Evolutionary conservation across 257 asterid species (phyloP).

Genomic region (Apocynum venetum): DNA sequence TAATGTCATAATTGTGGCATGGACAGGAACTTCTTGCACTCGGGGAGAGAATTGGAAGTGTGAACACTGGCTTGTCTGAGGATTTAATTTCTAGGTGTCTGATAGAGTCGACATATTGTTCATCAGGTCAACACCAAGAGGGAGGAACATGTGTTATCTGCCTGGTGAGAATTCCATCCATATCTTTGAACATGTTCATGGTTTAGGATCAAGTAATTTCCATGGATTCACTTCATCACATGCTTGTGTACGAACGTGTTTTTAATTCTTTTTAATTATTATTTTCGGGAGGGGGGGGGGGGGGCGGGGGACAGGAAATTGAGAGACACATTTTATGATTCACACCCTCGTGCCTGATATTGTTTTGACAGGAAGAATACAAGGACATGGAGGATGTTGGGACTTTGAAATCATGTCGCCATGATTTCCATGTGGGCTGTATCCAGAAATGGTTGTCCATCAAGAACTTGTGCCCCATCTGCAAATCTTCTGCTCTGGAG

Average conservation of each 20-base stretch:
- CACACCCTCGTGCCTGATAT: background rate
- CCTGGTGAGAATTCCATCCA: slow-evolving; percentile 47
- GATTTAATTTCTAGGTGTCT: slow-evolving; percentile 46
- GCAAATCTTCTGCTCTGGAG: slow-evolving; percentile 58
- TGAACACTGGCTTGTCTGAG: slow-evolving; percentile 71
- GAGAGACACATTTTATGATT: background rate
- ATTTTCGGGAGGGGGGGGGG: background rate
- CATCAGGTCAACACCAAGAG: slow-evolving; percentile 50
- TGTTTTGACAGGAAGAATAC: slow-evolving; percentile 59
- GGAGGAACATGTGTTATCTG: slow-evolving; percentile 63
- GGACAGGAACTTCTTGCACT: slow-evolving; percentile 78
- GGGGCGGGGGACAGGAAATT: background rate
- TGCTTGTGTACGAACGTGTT: background rate
- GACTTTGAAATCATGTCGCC: slow-evolving; percentile 50
- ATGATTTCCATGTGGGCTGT: slow-evolving; percentile 68
- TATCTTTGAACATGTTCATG: slow-evolving; percentile 11
- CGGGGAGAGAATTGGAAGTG: slow-evolving; percentile 78
- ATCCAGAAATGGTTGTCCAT: slow-evolving; percentile 67
- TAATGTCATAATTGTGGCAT: slow-evolving; percentile 14
- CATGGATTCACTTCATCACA: background rate
- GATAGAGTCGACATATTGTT: slow-evolving; percentile 47
- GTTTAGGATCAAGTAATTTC: slow-evolving; percentile 23
- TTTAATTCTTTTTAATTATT: background rate
- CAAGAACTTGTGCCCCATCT: slow-evolving; percentile 67
- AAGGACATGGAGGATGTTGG: slow-evolving; percentile 55